These are phyloP conservation scores for Baudoinia panamericana DNA, from an alignment of 495 filamentous ascomycete species.

Conservation along the genomic window DNA sequence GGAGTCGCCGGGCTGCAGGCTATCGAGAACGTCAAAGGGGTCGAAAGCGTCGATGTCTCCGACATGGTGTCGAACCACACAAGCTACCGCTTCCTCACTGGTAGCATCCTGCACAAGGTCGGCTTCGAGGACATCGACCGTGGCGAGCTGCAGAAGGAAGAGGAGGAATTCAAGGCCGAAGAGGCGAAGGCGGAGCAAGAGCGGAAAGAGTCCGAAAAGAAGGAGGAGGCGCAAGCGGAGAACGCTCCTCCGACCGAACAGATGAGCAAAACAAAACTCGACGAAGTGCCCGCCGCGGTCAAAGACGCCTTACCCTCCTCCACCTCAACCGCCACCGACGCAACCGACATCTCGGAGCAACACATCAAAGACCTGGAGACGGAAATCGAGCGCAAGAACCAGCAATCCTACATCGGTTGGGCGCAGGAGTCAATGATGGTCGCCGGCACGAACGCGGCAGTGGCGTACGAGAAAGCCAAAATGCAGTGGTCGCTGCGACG, in stretches of 20 bases:
- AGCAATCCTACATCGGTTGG: constrained; percentile 25
- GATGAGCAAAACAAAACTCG: constrained; percentile 25
- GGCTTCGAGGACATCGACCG: constrained; percentile 53
- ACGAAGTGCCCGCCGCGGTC: not conserved
- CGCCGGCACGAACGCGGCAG: constrained; percentile 10
- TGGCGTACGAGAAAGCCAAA: constrained; percentile 17
- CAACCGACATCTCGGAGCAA: constrained; percentile 22
- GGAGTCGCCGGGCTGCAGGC: constrained; percentile 64
- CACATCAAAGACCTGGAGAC: constrained; percentile 25
- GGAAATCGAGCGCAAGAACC: constrained; percentile 27
- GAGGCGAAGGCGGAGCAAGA: constrained; percentile 46
- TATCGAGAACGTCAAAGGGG: constrained; percentile 48
- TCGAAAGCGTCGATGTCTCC: constrained; percentile 67
- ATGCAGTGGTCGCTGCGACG: constrained; percentile 8
- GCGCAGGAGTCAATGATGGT: constrained; percentile 13
- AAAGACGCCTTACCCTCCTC: not conserved
- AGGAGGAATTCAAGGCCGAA: constrained; percentile 41
- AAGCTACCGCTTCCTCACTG: constrained; percentile 55
- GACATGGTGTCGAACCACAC: constrained; percentile 60
- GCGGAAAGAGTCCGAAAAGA: constrained; percentile 35
- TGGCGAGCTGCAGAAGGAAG: constrained; percentile 45
- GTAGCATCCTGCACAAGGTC: constrained; percentile 51
- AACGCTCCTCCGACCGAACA: constrained; percentile 17
- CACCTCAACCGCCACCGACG: not conserved
- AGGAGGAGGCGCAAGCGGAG: constrained; percentile 41